Conservation (phyloP, 345 rosid genomes). For the Brassica nigra region DNA sequence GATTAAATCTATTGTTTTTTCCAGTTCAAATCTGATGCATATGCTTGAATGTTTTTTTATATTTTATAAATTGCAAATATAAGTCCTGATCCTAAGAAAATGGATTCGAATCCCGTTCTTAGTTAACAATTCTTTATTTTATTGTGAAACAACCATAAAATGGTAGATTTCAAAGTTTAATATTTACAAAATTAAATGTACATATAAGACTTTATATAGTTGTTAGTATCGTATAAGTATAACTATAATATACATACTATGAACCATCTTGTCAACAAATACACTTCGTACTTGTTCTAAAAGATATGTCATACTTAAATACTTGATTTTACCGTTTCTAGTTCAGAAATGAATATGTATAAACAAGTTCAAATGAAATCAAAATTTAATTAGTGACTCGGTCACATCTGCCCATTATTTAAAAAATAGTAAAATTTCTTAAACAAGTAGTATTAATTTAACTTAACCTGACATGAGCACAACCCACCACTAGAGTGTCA, state of each 20-base stretch:
- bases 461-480: slow-evolving; percentile 34
- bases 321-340: not conserved
- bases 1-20: too few species aligned
- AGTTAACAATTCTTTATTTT: not conserved
- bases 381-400: slow-evolving; percentile 19
- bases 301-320: not conserved
- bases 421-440: not conserved
- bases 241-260: not conserved
- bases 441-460: not conserved
- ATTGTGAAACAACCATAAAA: not conserved
- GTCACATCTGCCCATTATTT: slow-evolving; percentile 30
- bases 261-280: not conserved
- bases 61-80: not conserved
- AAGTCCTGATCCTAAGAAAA: slow-evolving; percentile 14
- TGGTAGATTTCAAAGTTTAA: not conserved
- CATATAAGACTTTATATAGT: not conserved
- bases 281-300: slow-evolving; percentile 5
- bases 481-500: slow-evolving; percentile 34
- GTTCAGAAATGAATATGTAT: not conserved
- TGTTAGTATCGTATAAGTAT: not conserved
- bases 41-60: not conserved
- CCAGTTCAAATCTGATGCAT: not conserved
- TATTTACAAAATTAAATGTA: not conserved
- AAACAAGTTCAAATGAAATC: slow-evolving; percentile 8
- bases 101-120: slow-evolving; percentile 5